Conservation (phyloP, 2,329 filamentous ascomycete genomes). For the Cercospora canescens region DNA sequence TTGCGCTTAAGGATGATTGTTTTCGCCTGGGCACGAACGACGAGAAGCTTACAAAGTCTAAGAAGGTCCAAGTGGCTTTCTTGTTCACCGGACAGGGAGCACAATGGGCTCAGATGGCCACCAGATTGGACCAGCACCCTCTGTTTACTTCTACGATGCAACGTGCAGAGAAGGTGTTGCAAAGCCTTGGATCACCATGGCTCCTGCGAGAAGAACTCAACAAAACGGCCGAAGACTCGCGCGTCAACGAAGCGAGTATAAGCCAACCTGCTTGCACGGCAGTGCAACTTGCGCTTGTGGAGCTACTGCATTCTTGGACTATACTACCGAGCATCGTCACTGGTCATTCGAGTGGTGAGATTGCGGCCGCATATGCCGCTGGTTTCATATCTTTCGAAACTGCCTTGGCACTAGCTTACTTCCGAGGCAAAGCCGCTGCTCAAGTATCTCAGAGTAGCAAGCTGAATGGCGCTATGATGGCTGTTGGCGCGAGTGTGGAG, state of each 20-base stretch:
- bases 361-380: conserved; percentile 35
- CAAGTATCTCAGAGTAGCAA: not conserved
- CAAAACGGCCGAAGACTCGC: not conserved
- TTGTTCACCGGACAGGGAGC: conserved; percentile 21
- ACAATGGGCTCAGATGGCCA: conserved; percentile 18
- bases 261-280: conserved; percentile 58
- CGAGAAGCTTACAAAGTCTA: not conserved
- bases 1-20: not conserved
- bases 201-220: conserved; percentile 15
- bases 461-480: conserved; percentile 16
- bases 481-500: conserved; percentile 1
- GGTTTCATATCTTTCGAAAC: conserved; percentile 22
- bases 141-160: not conserved
- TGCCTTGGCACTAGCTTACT: conserved; percentile 27
- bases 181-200: not conserved
- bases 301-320: conserved; percentile 35
- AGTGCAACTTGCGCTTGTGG: conserved; percentile 53
- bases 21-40: not conserved
- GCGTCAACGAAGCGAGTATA: conserved; percentile 34
- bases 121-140: not conserved
- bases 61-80: not conserved
- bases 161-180: not conserved
- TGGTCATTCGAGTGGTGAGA: conserved; percentile 37
- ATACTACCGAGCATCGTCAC: conserved; percentile 24
- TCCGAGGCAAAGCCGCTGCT: conserved; percentile 19